Percentiles rank a stretch among this genome's conserved stretches.
Evolutionary conservation across 257 asterid genomes (phyloP).

Genomic region (Nicotiana tabacum): DNA sequence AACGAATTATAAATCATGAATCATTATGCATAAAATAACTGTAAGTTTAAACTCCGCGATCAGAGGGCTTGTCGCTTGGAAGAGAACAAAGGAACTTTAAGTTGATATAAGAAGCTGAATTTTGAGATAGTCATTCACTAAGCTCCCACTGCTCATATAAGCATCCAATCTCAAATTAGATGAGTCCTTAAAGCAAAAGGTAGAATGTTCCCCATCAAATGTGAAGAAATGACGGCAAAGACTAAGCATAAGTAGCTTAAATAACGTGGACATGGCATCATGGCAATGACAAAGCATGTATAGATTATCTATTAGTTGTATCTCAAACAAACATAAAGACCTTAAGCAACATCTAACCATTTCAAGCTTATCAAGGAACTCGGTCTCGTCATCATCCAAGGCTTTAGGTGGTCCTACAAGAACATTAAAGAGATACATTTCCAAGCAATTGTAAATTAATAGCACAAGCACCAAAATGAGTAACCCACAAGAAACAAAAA

Average conservation of each 20-base stretch:
- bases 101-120: background rate
- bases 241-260: background rate
- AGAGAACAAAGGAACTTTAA: background rate
- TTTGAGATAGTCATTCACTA: background rate
- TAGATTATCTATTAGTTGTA: background rate
- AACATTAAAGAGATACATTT: background rate
- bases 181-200: background rate
- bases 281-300: background rate
- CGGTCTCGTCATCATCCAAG: constrained; percentile 94
- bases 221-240: background rate
- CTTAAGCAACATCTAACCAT: constrained; percentile 40
- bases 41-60: background rate
- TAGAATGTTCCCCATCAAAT: background rate
- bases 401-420: constrained; percentile 94
- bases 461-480: background rate
- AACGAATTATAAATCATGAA: background rate
- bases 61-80: background rate
- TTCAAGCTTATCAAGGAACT: constrained; percentile 79
- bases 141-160: background rate
- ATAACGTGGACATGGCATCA: background rate
- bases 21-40: background rate
- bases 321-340: background rate
- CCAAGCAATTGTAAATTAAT: background rate
- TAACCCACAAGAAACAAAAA: background rate
- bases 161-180: background rate